Evolutionary conservation across 2,329 filamentous ascomycete genomes (phyloP), one percentile per base, ranked within the genome.

Genomic region (Thelonectria discophora): DNA sequence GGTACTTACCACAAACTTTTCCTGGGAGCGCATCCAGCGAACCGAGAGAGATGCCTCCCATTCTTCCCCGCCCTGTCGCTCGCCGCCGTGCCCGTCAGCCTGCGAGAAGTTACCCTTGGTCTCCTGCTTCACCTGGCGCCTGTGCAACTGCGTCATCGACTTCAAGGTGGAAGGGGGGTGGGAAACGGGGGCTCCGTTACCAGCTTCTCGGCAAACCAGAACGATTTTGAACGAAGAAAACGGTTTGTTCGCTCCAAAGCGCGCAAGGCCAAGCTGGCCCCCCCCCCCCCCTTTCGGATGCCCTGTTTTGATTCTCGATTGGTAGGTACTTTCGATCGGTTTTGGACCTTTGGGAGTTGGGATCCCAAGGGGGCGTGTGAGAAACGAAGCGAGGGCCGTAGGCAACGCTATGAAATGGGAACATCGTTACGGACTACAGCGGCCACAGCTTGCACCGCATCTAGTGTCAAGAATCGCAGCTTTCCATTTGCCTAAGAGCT

Each of bases 91-190:
- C 20, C 58, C 54, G 53, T 48, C 55, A 47, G 58, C 50, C 34
- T 43, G 37, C 27, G 42, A 42, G 6, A 11, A 11, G 11, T n/a
- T n/a, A n/a, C n/a, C n/a, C n/a, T n/a, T n/a, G 30, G 30, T 32
- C 6, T 48, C 27, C 43, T 32, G 42, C 10, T 13, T 46, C 5
- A 30, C 27, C 52, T 39, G 47, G 48, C 21, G 55, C 45, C 60
- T 69, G 54, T 60, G 63, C 66, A 37, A 68, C 69, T 75, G 73
- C 74, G 74, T 76, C 74, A 76, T 76, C 72, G 74, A 75, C 67
- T 69, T 64, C 7, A 37, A 37, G 15, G 34, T 15, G 34, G 34
- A 15, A 37, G 13, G 32, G 32, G 32, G 32, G 32, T 34, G 32
- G 32, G 11, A 34, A 24, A 24, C 21, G 5, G 27, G 12, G 11